These are phyloP conservation scores for Saturnispora sanitii DNA, from an alignment of 805 yeast genomes.

Conservation along the genomic window DNA sequence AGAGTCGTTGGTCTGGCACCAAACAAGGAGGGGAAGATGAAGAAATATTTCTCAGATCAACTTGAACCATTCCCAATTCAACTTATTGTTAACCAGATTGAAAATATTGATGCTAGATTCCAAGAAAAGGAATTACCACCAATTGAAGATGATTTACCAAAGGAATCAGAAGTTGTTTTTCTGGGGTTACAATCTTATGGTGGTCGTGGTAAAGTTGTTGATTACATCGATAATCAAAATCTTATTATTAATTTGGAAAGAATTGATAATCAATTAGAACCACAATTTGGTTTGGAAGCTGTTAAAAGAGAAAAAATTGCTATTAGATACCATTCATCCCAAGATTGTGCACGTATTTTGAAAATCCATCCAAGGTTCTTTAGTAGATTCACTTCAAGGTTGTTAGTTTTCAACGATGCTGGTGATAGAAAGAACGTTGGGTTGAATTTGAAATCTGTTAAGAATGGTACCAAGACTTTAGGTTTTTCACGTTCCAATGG, in stretches of 20 bases:
- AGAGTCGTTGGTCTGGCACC: slow-evolving; percentile 73
- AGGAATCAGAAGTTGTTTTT: slow-evolving; percentile 60
- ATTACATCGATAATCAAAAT: slow-evolving; percentile 45
- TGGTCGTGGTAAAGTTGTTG: slow-evolving; percentile 57
- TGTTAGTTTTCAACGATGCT: slow-evolving; percentile 44
- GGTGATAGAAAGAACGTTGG: slow-evolving; percentile 62
- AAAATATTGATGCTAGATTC: slow-evolving; percentile 65
- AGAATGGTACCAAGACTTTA: slow-evolving; percentile 67
- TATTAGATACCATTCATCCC: slow-evolving; percentile 55
- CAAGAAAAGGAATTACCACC: slow-evolving; percentile 66
- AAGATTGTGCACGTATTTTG: slow-evolving; percentile 49
- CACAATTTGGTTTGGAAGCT: slow-evolving; percentile 53
- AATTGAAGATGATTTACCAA: slow-evolving; percentile 73
- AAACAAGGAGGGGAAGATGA: slow-evolving; percentile 60
- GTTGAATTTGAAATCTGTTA: slow-evolving; percentile 74
- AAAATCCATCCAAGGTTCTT: slow-evolving; percentile 54
- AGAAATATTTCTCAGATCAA: slow-evolving; percentile 53
- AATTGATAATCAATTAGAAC: slow-evolving; percentile 39
- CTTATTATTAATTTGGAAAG: slow-evolving; percentile 6
- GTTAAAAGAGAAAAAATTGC: slow-evolving; percentile 46
- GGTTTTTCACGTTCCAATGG: slow-evolving; percentile 69
- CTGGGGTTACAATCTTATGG: slow-evolving; percentile 87
- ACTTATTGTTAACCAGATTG: slow-evolving; percentile 64
- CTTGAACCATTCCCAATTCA: slow-evolving; percentile 65
- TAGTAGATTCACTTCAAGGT: slow-evolving; percentile 70